These are phyloP conservation scores for Microsporum ferrugineum DNA, from an alignment of 2,329 filamentous ascomycete species.

Conservation along the genomic window DNA sequence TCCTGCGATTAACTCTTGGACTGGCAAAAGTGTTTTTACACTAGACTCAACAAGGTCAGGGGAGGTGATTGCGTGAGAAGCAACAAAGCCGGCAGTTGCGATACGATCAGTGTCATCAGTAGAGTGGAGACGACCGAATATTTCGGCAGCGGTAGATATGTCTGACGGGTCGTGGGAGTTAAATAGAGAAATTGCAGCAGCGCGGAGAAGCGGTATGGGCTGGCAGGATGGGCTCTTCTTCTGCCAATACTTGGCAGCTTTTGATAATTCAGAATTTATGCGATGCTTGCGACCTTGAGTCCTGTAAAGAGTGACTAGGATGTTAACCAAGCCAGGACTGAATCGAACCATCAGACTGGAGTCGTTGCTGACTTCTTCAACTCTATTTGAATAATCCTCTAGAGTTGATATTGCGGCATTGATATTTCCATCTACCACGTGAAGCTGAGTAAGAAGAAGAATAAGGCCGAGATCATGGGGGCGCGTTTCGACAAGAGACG, in stretches of 20 bases:
- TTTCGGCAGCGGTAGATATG: slow-evolving; percentile 57
- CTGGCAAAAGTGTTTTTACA: slow-evolving; percentile 29
- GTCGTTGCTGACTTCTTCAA: slow-evolving; percentile 51
- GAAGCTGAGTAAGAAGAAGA: slow-evolving; percentile 70
- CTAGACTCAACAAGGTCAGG: slow-evolving; percentile 28
- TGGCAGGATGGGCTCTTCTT: slow-evolving; percentile 46
- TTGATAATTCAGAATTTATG: slow-evolving; percentile 61
- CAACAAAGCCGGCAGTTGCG: slow-evolving; percentile 72
- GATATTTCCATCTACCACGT: slow-evolving; percentile 59
- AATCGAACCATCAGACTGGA: slow-evolving; percentile 60
- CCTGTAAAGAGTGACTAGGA: slow-evolving; percentile 68
- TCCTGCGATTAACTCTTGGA: slow-evolving; percentile 32
- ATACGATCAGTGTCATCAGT: slow-evolving; percentile 54
- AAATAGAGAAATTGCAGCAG: slow-evolving; percentile 72
- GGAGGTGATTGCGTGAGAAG: slow-evolving; percentile 54
- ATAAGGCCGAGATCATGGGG: slow-evolving; percentile 71
- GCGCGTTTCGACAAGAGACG: slow-evolving; percentile 58
- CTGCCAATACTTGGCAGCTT: slow-evolving; percentile 73
- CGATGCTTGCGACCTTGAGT: slow-evolving; percentile 61
- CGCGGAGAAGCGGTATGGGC: slow-evolving; percentile 58
- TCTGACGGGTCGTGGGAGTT: slow-evolving; percentile 61
- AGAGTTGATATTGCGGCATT: slow-evolving; percentile 64
- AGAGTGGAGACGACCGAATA: slow-evolving; percentile 61
- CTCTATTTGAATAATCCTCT: slow-evolving; percentile 59
- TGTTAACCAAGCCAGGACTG: slow-evolving; percentile 71